These are phyloP conservation scores for Acanthamoeba lenticulata DNA, from an alignment of 208 protist genomes.

Conservation along the genomic window DNA sequence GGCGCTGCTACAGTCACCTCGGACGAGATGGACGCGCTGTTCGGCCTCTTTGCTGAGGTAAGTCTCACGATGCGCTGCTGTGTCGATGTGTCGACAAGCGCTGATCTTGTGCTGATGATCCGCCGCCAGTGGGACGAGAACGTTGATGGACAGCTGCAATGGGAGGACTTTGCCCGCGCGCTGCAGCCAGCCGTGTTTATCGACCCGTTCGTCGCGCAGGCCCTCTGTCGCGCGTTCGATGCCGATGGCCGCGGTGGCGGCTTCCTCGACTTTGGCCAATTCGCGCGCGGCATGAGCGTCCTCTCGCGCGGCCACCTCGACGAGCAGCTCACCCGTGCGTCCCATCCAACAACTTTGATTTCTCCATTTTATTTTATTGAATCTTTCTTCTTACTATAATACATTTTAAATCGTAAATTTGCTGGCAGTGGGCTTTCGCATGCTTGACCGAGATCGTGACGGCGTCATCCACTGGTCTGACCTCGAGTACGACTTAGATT, in stretches of 20 bases:
- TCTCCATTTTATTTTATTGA: neutral
- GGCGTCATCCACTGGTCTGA: neutral
- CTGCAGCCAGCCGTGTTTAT: neutral
- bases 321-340: neutral
- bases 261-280: slow-evolving; percentile 2
- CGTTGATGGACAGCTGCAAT: neutral
- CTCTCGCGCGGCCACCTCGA: neutral
- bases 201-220: neutral
- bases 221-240: slow-evolving; percentile 22
- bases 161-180: neutral
- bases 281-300: slow-evolving; percentile 2
- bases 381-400: neutral
- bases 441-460: neutral
- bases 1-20: slow-evolving; percentile 24
- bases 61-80: too few relatives aligned
- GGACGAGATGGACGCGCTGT: slow-evolving; percentile 18
- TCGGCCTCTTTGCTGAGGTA: neutral
- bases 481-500: neutral
- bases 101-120: neutral
- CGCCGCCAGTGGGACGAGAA: neutral
- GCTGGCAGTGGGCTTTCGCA: neutral
- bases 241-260: neutral
- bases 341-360: neutral
- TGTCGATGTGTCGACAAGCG: too few relatives aligned
- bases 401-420: too few relatives aligned